Evolutionary conservation across 768 basidiomycete genomes (phyloP), one percentile per base, ranked within the genome.

Genomic region (Podaxis sp.): DNA sequence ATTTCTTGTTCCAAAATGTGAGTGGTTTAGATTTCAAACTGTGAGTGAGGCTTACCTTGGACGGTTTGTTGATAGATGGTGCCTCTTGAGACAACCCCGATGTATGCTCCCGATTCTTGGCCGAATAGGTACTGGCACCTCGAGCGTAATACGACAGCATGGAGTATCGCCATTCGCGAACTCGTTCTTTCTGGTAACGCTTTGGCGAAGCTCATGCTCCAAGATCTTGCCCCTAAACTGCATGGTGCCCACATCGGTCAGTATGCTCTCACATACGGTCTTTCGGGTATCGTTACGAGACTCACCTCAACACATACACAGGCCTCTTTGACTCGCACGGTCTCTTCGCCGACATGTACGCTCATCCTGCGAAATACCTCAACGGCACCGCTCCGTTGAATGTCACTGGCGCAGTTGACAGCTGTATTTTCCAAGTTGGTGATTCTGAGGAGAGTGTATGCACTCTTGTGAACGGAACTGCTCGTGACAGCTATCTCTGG

Each of bases 301-400:
- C 46, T 57, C 28, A 67, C 58, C 12, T 22, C 24, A 13, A 13
- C 13, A 7, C 49, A 19, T 13, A 12, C 26, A 9, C 54, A 87
- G 87, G 81, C 0, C 69, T 85, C 0, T 89, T 88, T 66, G 85
- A 88, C 69, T 86, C 87, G 3, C 79, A 87, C 68, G 76, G 76
- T 1, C 76, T 89, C 33, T 87, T 89, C 69, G 70, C 79, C 17
- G 86, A 89, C 67, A 87, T 89, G 73, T 78, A 79, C 65, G 71
- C 74, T 26, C 70, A 80, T 60, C 87, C 87, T 1, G 66, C 71
- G 8, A 64, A 69, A 2, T 89, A 87, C 70, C 71, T 88, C 38
- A 89, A 88, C 63, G 87, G 87, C 8, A 89, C 86, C 0, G 86
- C 79, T 0, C 84, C 87, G 12, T 70, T 83, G 55, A 87, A 88